These are phyloP conservation scores for Salix dunnii DNA, from an alignment of 345 rosid genomes.

Conservation along the genomic window DNA sequence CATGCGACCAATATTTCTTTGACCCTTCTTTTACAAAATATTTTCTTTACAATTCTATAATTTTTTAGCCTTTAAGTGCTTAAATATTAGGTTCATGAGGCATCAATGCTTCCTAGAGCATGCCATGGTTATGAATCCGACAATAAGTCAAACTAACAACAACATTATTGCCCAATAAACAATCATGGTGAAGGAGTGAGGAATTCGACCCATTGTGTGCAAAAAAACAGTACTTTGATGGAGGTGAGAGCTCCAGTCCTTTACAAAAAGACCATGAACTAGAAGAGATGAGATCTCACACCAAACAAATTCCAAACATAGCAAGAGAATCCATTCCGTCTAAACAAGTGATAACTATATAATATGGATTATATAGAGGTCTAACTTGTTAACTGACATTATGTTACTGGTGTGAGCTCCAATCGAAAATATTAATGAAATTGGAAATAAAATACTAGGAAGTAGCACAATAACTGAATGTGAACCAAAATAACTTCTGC, in stretches of 20 bases:
- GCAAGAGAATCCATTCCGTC: slow-evolving; percentile 43
- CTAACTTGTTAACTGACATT: slow-evolving; percentile 23
- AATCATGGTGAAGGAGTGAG: slow-evolving; percentile 12
- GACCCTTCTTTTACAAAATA: too few species aligned
- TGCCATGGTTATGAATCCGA: too few species aligned
- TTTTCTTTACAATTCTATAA: too few species aligned
- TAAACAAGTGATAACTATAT: slow-evolving; percentile 25
- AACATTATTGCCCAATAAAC: too few species aligned
- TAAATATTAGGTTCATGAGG: too few species aligned
- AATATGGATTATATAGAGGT: slow-evolving; percentile 11
- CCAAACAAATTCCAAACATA: slow-evolving; percentile 34
- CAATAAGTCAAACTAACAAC: too few species aligned
- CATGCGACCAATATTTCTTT: too few species aligned
- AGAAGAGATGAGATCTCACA: slow-evolving; percentile 43
- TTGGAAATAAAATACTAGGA: slow-evolving; percentile 26
- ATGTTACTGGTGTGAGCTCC: slow-evolving; percentile 36
- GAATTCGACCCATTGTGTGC: slow-evolving; percentile 45
- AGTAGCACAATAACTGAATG: slow-evolving; percentile 14
- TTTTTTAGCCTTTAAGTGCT: too few species aligned
- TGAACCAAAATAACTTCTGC: not conserved
- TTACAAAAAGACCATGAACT: slow-evolving; percentile 45
- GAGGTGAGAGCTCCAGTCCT: slow-evolving; percentile 51
- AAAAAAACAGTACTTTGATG: slow-evolving; percentile 36
- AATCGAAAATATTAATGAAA: slow-evolving; percentile 30
- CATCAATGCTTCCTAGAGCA: too few species aligned